phyloP scores from a whole-genome alignment of 371 early-diverging fungal species.

The Mortierella sp. region DNA sequence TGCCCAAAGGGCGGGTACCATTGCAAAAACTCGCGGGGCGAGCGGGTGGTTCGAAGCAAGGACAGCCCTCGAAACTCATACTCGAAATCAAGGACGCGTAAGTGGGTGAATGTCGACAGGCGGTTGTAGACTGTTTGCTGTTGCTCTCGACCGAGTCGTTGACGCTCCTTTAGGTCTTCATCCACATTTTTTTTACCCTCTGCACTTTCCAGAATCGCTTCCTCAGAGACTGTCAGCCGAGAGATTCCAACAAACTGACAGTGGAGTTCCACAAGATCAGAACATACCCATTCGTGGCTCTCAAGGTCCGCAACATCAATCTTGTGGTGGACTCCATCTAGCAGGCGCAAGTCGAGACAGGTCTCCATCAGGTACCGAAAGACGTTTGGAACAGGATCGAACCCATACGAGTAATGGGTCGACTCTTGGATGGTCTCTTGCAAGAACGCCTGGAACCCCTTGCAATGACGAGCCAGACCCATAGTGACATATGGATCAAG shows the following conservation, averaged over 20 bases:
- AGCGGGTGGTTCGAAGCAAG: neutral
- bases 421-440: neutral
- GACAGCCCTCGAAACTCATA: neutral
- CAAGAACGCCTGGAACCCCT: neutral
- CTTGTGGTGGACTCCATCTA: conserved; percentile 1
- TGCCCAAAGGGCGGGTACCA: neutral
- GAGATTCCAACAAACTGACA: conserved; percentile 14
- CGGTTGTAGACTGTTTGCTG: conserved; percentile 9
- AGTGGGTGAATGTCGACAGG: conserved; percentile 2
- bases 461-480: neutral
- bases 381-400: neutral
- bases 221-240: neutral
- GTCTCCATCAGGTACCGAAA: neutral
- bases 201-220: neutral
- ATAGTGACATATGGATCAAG: neutral
- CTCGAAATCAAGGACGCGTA: conserved; percentile 13
- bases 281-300: conserved; percentile 3
- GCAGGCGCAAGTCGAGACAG: neutral
- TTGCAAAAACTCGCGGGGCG: neutral
- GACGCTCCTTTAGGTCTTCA: neutral
- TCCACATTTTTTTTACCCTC: neutral
- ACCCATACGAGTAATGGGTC: neutral
- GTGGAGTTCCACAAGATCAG: conserved; percentile 15
- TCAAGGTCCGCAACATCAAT: neutral
- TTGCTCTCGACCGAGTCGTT: conserved; percentile 8